Evolutionary conservation across 129 eudicot genomes (phyloP).

Genomic region (Flaveria ramosissima): DNA sequence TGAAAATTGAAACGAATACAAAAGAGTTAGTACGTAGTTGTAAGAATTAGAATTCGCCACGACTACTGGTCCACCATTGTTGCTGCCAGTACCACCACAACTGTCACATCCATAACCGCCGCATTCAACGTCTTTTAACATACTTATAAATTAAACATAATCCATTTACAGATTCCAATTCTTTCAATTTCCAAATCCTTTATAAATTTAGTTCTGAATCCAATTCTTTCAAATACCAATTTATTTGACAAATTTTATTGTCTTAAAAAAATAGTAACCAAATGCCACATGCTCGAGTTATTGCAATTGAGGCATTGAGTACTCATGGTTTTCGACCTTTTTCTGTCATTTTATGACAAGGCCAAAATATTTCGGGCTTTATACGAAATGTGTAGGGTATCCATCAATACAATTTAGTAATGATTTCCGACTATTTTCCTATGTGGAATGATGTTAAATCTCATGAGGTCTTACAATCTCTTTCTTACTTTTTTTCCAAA

Average conservation of each 20-base stretch:
- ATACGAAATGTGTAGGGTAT: conserved; percentile 1
- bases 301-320: background rate
- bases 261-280: background rate
- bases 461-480: background rate
- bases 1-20: no score
- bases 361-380: conserved; percentile 9
- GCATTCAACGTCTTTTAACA: background rate
- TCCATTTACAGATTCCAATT: background rate
- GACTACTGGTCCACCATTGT: no score
- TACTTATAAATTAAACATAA: background rate
- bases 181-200: background rate
- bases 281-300: background rate
- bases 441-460: background rate
- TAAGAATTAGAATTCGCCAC: no score
- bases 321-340: background rate
- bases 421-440: conserved; percentile 2
- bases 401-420: background rate
- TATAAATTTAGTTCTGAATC: no score
- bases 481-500: background rate
- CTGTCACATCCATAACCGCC: no score
- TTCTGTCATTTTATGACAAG: background rate
- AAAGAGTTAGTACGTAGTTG: no score
- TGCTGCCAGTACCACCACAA: no score
- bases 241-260: background rate
- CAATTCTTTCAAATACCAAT: background rate